Evolutionary conservation across 352 stramenopile species (phyloP), one percentile per base, ranked within the genome.

Genomic region (Pythium sp.): DNA sequence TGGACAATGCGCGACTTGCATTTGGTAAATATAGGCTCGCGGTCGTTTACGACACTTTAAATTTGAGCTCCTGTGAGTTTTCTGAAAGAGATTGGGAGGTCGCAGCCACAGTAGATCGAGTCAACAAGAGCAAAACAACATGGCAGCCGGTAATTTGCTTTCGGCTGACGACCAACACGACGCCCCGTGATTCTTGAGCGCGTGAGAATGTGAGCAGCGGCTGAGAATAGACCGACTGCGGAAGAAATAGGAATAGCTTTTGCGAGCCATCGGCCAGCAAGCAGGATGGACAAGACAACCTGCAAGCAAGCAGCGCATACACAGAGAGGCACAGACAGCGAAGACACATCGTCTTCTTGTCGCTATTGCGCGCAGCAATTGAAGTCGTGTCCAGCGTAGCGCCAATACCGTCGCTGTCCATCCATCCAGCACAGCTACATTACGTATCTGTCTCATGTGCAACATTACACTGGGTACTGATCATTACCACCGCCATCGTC

Each of bases 1-100:
- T 66, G 63, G 64, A 69, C 20, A 20, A 38, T 9, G 60, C 56
- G 68, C 59, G 43, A 36, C 26, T 30, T 30, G 18, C 60, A 57
- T 58, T 46, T 57, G n/a, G 60, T 66, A 66, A 58, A 66, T 66
- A 66, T 66, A 58, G 46, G 46, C 15, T 66, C 46, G 60, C 28
- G 14, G 11, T 51, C 43, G 43, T 51, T 51, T 24, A 51, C 43
- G 18, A 22, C 43, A 51, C 43, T 20, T n/a, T 49, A 15, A 20
- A 15, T 2, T 24, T 51, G 11, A 14, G 14, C 38, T 46, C 12
- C 12, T 46, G 38, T 18, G 43, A 49, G 18, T 22, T 26, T 26
- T 26, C 24, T 26, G 24, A 26, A 26, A 26, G 24, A 26, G 24
- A 26, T 26, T 26, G 24, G 24, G 24, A 26, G 24, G 24, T 26